Base-by-base conservation (phyloP, 805 yeast genomes). In the Diddensiella santjacobensis region DNA sequence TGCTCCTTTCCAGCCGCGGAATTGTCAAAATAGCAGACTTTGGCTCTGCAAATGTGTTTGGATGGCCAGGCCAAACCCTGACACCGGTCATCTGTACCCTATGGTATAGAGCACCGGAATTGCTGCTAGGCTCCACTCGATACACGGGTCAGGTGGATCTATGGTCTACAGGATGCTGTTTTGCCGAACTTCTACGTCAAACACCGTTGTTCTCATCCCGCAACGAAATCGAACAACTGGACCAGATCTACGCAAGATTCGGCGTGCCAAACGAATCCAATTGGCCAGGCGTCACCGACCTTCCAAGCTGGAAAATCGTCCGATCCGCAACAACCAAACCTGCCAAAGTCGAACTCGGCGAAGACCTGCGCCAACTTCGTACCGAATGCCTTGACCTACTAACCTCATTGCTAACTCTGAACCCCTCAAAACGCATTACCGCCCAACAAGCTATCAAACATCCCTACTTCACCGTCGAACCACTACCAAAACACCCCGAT, bases 131-230 rank as follows among this genome's bases (percentile, higher is more conserved):
- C 1, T 80, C 95, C 0, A 89, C 97, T 0, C 82, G 81, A 51
- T 93, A 91, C 66, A 93, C 90, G 0, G 69, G 87, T 35, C 96
- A 87, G 58, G 93, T 93, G 5, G 99, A 91, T 62, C 80, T 88
- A 56, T 91, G 99, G 99, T 96, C 98, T 0, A 82, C 88, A 51
- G 99, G 99, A 2, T 78, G 82, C 64, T 79, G 78, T 2, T 77
- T 77, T 56, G 81, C 72, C 1, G 81, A 77, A 56, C 60, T 77
- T 26, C 69, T 74, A 50, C 66, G 69, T 2, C 60, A 62, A 20
- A 26, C 37, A 18, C 68, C 68, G 52, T 68, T 76, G 3, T 61
- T 77, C 53, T 69, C 66, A 18, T 80, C 79, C 3, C 62, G 65
- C 40, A 62, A 74, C 3, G 80, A 74, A 57, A 59, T 72, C 6